These are phyloP conservation scores for Xylariaceae sp. DNA, from an alignment of 2,329 filamentous ascomycete species.

Conservation along the genomic window DNA sequence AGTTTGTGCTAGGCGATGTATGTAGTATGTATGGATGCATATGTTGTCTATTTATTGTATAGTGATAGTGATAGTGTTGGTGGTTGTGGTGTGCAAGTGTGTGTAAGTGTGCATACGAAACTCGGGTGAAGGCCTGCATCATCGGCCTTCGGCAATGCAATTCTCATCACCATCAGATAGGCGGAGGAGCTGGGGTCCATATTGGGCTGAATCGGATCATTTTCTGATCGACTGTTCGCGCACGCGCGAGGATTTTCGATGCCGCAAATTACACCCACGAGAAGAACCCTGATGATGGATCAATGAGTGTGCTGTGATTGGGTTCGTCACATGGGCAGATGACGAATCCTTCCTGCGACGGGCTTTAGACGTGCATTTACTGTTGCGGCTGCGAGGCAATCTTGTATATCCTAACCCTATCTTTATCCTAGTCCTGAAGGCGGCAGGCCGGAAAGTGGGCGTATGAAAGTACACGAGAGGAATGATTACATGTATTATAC, in stretches of 20 bases:
- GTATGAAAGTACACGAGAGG: slow-evolving; percentile 6
- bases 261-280: slow-evolving; percentile 4
- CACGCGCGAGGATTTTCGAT: neutral
- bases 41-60: slow-evolving; percentile 3
- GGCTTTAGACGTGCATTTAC: slow-evolving; percentile 24
- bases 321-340: slow-evolving; percentile 31
- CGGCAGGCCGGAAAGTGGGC: slow-evolving; percentile 5
- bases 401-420: slow-evolving; percentile 20
- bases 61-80: slow-evolving; percentile 1
- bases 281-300: slow-evolving; percentile 5
- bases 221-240: neutral
- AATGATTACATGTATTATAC: slow-evolving; percentile 1
- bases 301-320: slow-evolving; percentile 20
- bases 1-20: slow-evolving; percentile 16
- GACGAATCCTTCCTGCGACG: slow-evolving; percentile 39
- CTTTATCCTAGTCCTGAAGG: neutral
- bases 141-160: slow-evolving; percentile 14
- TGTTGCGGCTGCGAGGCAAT: slow-evolving; percentile 23
- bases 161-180: slow-evolving; percentile 5
- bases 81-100: neutral
- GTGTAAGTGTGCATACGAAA: slow-evolving; percentile 14
- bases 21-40: slow-evolving; percentile 10
- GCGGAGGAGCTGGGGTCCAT: slow-evolving; percentile 19
- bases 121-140: slow-evolving; percentile 4
- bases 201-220: slow-evolving; percentile 22